Evolutionary conservation across 345 rosid genomes (phyloP).

Genomic region (Carallia pectinifolia): DNA sequence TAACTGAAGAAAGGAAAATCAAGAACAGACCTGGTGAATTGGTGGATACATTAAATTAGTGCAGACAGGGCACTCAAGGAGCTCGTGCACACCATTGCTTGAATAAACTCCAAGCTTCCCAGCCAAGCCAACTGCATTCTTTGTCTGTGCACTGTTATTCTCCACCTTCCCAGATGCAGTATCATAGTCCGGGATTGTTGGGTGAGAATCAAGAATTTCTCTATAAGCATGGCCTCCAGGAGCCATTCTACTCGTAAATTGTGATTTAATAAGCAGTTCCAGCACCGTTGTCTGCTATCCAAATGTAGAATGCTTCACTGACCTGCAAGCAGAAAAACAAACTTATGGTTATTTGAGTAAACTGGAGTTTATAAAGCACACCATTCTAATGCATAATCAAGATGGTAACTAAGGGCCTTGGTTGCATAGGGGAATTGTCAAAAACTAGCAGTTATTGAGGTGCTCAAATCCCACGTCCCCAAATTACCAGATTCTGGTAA

Average conservation of each 20-base stretch:
- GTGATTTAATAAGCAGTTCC: neutral
- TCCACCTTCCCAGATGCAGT: constrained; percentile 24
- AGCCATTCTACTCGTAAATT: constrained; percentile 36
- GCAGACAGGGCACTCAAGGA: constrained; percentile 37
- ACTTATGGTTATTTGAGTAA: neutral
- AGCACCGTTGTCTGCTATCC: constrained; percentile 2
- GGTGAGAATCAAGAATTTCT: constrained; percentile 39
- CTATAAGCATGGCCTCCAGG: constrained; percentile 42
- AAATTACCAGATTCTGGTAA: too few species aligned
- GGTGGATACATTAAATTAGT: constrained; percentile 37
- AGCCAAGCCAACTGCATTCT: constrained; percentile 24
- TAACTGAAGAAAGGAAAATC: neutral
- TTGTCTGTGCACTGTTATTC: constrained; percentile 18
- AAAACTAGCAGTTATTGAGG: too few species aligned
- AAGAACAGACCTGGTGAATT: constrained; percentile 28
- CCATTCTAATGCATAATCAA: too few species aligned
- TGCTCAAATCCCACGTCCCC: too few species aligned
- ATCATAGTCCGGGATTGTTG: constrained; percentile 21
- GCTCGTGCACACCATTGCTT: constrained; percentile 37
- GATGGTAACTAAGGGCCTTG: too few species aligned
- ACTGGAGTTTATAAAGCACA: neutral
- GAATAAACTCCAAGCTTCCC: constrained; percentile 38
- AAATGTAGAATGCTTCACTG: constrained; percentile 9
- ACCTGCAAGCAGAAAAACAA: constrained; percentile 15
- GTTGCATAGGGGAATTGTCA: too few species aligned